A percentile compares a stretch with the other conserved stretches of the same genome.
phyloP scores from a whole-genome alignment of 2,329 filamentous ascomycete genomes.

The Claviceps purpurea region DNA sequence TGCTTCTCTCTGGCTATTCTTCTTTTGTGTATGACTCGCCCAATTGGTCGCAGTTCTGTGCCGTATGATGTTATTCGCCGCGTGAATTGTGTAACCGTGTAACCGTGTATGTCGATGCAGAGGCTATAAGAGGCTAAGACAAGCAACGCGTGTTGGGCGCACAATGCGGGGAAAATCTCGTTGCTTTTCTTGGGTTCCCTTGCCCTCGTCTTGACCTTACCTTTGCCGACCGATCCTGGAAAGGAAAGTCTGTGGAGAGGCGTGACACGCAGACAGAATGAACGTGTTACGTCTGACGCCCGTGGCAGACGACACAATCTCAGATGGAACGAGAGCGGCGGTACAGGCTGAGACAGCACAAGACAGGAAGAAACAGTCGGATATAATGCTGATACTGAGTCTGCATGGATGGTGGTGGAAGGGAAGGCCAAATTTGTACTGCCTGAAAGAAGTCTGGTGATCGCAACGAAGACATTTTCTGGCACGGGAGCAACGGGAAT shows the following conservation, averaged over 20 bases:
- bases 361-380: background rate
- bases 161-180: slow-evolving; percentile 3
- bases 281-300: too few species aligned
- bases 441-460: background rate
- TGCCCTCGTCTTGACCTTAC: background rate
- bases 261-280: background rate
- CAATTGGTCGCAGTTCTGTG: background rate
- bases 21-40: background rate
- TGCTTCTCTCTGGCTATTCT: background rate
- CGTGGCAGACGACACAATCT: background rate
- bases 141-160: slow-evolving; percentile 1
- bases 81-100: background rate
- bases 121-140: background rate
- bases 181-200: background rate
- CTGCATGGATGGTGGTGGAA: background rate
- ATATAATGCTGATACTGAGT: background rate
- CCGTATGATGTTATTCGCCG: background rate
- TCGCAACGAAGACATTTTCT: background rate
- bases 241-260: background rate
- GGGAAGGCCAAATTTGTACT: background rate
- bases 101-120: background rate
- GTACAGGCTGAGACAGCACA: background rate
- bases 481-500: too few species aligned
- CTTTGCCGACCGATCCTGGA: background rate
- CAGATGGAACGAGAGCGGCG: background rate